Evolutionary conservation across 495 filamentous ascomycete species (phyloP).

Genomic region (Aspergillus homomorphus): DNA sequence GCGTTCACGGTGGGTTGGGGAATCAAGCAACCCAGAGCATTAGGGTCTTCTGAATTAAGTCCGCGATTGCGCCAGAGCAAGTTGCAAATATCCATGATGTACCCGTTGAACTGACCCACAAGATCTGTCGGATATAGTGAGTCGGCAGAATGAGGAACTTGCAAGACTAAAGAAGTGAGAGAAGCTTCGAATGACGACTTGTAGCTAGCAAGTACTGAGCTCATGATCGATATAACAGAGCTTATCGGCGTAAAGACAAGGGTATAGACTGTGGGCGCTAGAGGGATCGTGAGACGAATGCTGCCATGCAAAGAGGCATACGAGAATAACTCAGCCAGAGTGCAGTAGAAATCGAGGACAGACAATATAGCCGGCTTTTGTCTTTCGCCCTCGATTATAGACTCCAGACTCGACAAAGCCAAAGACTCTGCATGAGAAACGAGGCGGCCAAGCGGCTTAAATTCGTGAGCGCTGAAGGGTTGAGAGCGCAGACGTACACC

Average conservation of each 20-base stretch:
- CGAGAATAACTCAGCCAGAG: constrained; percentile 53
- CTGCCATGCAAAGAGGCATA: constrained; percentile 44
- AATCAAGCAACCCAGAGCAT: constrained; percentile 71
- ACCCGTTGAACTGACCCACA: constrained; percentile 74
- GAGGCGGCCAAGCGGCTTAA: constrained; percentile 42
- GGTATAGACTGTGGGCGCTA: constrained; percentile 65
- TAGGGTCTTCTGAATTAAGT: constrained; percentile 63
- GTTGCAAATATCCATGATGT: constrained; percentile 88
- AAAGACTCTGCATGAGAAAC: constrained; percentile 60
- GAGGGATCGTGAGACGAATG: constrained; percentile 64
- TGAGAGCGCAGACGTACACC: constrained; percentile 40
- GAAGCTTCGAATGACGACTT: constrained; percentile 73
- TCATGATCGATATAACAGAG: constrained; percentile 66
- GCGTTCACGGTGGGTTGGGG: constrained; percentile 42
- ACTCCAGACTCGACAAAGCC: constrained; percentile 58
- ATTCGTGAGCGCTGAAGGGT: constrained; percentile 28
- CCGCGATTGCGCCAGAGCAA: constrained; percentile 78
- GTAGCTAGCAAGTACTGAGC: constrained; percentile 61
- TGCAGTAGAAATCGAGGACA: constrained; percentile 70
- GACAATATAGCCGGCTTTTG: constrained; percentile 29
- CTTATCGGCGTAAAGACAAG: constrained; percentile 63
- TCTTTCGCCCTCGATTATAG: constrained; percentile 8
- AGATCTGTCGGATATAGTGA: constrained; percentile 49
- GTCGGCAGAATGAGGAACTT: constrained; percentile 28
- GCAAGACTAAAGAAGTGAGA: constrained; percentile 41